Percentiles rank a stretch among this genome's conserved stretches.
Conservation (phyloP, 2,329 filamentous ascomycete species). For the Arthrobotrys sinensis region DNA sequence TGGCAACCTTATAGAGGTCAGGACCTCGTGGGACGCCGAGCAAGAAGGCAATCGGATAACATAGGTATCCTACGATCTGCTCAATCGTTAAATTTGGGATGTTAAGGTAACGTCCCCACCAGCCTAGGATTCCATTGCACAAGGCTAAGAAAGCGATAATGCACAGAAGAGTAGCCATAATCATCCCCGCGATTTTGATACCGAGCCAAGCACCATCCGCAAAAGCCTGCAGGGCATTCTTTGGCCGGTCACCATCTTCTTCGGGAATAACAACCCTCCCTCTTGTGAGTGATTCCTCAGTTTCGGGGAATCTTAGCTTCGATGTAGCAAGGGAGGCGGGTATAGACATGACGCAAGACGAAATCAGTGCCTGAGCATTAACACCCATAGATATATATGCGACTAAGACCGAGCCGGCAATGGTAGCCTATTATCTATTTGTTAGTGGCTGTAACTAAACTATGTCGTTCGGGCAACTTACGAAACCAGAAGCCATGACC, state of each 20-base stretch:
- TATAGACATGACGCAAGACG: constrained; percentile 95
- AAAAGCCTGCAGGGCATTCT: constrained; percentile 87
- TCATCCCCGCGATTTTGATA: constrained; percentile 88
- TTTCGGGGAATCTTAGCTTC: constrained; percentile 91
- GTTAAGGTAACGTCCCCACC: constrained; percentile 86
- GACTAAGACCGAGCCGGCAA: constrained; percentile 87
- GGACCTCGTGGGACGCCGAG: constrained; percentile 80
- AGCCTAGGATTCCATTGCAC: constrained; percentile 82
- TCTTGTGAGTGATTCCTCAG: constrained; percentile 86
- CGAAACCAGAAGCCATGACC: constrained; percentile 86
- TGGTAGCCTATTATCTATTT: constrained; percentile 77
- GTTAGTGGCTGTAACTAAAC: background rate
- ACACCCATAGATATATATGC: constrained; percentile 88
- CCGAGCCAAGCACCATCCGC: constrained; percentile 88
- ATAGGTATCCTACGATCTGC: constrained; percentile 81
- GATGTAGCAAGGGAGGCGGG: constrained; percentile 90
- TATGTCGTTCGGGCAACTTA: constrained; percentile 13
- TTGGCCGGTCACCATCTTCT: constrained; percentile 78
- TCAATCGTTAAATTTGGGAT: constrained; percentile 82
- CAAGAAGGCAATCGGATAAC: constrained; percentile 85
- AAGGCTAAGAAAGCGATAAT: constrained; percentile 84
- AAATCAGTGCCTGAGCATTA: constrained; percentile 87
- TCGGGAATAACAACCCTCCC: constrained; percentile 86
- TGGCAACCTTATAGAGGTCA: constrained; percentile 79
- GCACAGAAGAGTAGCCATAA: constrained; percentile 82